Base-by-base conservation (phyloP, 1,139 yeast genomes). In the Nadsonia starkeyi-henricii region DNA sequence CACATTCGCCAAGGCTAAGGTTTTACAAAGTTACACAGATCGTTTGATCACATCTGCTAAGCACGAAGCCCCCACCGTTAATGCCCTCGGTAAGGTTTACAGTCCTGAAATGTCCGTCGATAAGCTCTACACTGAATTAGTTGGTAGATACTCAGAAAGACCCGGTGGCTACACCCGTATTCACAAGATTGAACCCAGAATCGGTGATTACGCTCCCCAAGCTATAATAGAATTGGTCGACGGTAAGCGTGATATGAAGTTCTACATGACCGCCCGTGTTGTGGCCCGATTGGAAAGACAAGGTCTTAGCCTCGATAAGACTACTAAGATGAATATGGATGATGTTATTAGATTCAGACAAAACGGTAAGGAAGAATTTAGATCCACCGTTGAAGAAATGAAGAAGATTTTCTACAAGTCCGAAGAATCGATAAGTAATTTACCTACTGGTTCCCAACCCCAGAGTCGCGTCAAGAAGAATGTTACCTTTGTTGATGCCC, bases 121-220 rank as follows among this genome's bases (percentile, higher is more conserved):
- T 20, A 86, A 83, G 62, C 67, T 91, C 21, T 19, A 30, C 20
- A 43, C 44, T 39, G 20, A 18, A 19, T 44, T 47, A 37, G 41
- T 44, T 20, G 46, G 44, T 21, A 43, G 49, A 56, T 89, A 84
- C 61, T 63, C 70, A 8, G 60, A 67, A 33, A 74, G 96, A 64
- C 62, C 67, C 1, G 85, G 86, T 53, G 97, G 97, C 1, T 91
- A 81, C 68, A 88, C 97, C 15, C 76, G 98, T 55, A 78, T 89
- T 51, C 69, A 89, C 56, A 80, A 78, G 58, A 70, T 93, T 54
- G 97, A 91, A 64, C 88, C 93, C 33, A 74, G 98, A 57, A 66
- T 82, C 48, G 93, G 91, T 56, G 98, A 93, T 63, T 83, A 81
- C 55, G 96, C 97, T 0, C 91, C 93, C 20, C 91, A 85, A 73